These are phyloP conservation scores for Dactylonectria estremocensis DNA, from an alignment of 2,329 filamentous ascomycete genomes.

Conservation along the genomic window DNA sequence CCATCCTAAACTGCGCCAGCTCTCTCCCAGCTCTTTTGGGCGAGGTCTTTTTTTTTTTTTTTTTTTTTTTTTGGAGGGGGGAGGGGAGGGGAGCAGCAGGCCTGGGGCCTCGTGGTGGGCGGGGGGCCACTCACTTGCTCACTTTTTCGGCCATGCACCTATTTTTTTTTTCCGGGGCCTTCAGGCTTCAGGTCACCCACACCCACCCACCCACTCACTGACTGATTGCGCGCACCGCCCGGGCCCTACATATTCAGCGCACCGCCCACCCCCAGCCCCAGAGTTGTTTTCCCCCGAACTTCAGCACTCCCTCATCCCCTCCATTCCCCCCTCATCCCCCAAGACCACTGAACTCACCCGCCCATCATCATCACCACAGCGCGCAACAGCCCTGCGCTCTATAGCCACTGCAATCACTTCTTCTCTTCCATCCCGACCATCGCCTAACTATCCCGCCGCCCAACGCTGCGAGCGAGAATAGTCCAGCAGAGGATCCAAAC, in stretches of 20 bases:
- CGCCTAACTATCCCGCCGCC: constrained; percentile 10
- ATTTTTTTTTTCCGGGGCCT: constrained; percentile 36
- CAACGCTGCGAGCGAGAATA: constrained; percentile 8
- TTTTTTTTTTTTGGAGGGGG: neutral
- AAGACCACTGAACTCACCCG: constrained; percentile 47
- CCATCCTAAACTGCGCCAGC: constrained; percentile 6
- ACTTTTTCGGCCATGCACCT: constrained; percentile 21
- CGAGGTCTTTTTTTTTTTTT: neutral
- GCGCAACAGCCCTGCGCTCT: constrained; percentile 38
- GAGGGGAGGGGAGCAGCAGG: constrained; percentile 16
- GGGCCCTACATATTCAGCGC: constrained; percentile 55
- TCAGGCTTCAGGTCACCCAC: constrained; percentile 37
- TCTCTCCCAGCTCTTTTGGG: constrained; percentile 7
- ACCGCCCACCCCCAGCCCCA: constrained; percentile 54
- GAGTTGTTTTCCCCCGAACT: constrained; percentile 49
- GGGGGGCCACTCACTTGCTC: constrained; percentile 23
- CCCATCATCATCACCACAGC: constrained; percentile 44
- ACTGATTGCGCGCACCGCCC: constrained; percentile 53
- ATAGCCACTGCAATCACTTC: constrained; percentile 33
- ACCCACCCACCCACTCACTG: constrained; percentile 27
- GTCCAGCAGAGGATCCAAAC: constrained; percentile 13
- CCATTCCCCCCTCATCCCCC: constrained; percentile 44
- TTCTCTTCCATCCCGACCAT: constrained; percentile 20
- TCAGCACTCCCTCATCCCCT: constrained; percentile 51
- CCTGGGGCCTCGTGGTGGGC: constrained; percentile 11